Conservation (phyloP, 768 basidiomycete species). For the Boletus insuetus region DNA sequence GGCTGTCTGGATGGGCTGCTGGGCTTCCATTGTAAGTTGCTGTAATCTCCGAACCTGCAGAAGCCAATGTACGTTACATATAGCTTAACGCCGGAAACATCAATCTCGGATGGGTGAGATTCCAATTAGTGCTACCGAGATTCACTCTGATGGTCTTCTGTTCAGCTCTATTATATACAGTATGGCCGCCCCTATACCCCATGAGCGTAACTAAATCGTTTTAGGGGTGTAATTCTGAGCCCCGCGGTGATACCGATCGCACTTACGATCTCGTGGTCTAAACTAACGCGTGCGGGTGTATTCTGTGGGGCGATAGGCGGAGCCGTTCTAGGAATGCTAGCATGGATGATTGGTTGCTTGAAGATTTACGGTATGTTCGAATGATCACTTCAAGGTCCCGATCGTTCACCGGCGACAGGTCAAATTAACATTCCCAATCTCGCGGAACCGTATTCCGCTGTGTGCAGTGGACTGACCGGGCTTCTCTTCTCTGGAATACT, state of each 20-base stretch:
- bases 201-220: background rate
- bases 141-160: slow-evolving; percentile 1
- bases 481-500: slow-evolving; percentile 38
- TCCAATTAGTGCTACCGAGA: background rate
- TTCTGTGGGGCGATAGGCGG: slow-evolving; percentile 41
- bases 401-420: slow-evolving; percentile 20
- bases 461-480: slow-evolving; percentile 39
- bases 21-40: slow-evolving; percentile 36
- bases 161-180: slow-evolving; percentile 46
- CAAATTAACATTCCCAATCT: slow-evolving; percentile 36
- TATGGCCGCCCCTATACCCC: slow-evolving; percentile 7
- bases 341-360: slow-evolving; percentile 52
- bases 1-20: slow-evolving; percentile 44
- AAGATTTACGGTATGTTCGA: slow-evolving; percentile 41
- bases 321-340: slow-evolving; percentile 42
- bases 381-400: background rate
- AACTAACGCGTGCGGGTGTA: slow-evolving; percentile 40
- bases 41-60: background rate
- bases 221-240: slow-evolving; percentile 47
- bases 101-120: slow-evolving; percentile 45
- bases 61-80: background rate
- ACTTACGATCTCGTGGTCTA: slow-evolving; percentile 46
- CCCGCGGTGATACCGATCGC: slow-evolving; percentile 50
- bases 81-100: slow-evolving; percentile 45
- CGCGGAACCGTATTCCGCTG: slow-evolving; percentile 39